A percentile compares a stretch with the other conserved stretches of the same genome.
Evolutionary conservation across 2,329 filamentous ascomycete genomes (phyloP).

Genomic region (Aspergillus floridensis): DNA sequence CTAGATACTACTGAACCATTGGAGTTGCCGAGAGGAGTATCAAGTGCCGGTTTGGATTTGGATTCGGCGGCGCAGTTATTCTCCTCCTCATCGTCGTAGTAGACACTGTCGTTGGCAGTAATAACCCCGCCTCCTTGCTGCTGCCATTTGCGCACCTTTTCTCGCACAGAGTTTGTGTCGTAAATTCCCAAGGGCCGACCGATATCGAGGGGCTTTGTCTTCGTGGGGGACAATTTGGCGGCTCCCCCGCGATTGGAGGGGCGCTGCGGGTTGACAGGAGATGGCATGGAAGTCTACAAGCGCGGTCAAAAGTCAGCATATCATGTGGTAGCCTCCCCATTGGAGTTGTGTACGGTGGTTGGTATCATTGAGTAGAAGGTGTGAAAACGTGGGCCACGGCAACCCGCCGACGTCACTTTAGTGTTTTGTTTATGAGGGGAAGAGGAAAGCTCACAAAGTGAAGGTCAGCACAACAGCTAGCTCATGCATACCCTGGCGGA

Average conservation of each 20-base stretch:
- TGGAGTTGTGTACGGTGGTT: background rate
- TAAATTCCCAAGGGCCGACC: conserved; percentile 55
- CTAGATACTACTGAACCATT: conserved; percentile 16
- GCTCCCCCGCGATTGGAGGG: conserved; percentile 51
- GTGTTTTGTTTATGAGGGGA: conserved; percentile 14
- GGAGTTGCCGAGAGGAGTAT: conserved; percentile 21
- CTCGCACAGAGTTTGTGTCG: conserved; percentile 66
- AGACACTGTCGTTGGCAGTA: conserved; percentile 56
- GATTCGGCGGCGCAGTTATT: conserved; percentile 27
- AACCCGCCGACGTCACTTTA: conserved; percentile 15
- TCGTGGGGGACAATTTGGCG: conserved; percentile 56
- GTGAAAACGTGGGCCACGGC: background rate
- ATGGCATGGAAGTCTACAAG: conserved; percentile 39
- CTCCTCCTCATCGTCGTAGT: conserved; percentile 55
- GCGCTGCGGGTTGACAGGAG: conserved; percentile 38
- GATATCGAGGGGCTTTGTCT: conserved; percentile 51
- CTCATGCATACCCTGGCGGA: conserved; percentile 1
- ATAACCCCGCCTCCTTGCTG: conserved; percentile 69
- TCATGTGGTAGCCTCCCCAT: too few species aligned
- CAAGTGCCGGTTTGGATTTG: conserved; percentile 23
- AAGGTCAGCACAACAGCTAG: conserved; percentile 5
- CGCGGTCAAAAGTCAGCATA: conserved; percentile 14
- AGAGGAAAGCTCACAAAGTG: conserved; percentile 2
- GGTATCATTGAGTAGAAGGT: conserved; percentile 3
- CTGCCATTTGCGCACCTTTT: conserved; percentile 83